Evolutionary conservation across 257 asterid species (phyloP).

Genomic region (Rehmannia glutinosa): DNA sequence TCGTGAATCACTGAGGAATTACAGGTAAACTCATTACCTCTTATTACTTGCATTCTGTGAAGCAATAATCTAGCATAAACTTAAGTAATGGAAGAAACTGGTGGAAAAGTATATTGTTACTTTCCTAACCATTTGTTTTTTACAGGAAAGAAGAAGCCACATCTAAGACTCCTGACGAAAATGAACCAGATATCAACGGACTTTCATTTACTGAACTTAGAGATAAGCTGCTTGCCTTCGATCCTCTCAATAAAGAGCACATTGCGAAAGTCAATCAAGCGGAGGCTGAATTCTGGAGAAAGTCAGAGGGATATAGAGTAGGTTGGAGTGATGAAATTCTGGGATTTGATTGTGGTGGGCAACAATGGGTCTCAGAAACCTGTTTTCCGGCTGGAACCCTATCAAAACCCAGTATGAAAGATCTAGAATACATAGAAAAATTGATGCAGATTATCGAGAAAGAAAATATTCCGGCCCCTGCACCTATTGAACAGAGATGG

Average conservation of each 20-base stretch:
- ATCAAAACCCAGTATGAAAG: constrained; percentile 82
- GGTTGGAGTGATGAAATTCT: constrained; percentile 98
- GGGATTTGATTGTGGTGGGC: constrained; percentile 99
- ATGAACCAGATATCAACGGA: constrained; percentile 50
- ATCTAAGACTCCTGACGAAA: constrained; percentile 30
- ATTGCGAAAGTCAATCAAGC: constrained; percentile 71
- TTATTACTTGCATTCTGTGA: no score
- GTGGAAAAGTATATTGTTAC: neutral
- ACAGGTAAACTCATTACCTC: constrained; percentile 45
- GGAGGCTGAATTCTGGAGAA: constrained; percentile 96
- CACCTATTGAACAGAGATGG: constrained; percentile 99
- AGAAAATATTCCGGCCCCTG: constrained; percentile 88
- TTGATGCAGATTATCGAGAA: constrained; percentile 61
- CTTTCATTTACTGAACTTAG: constrained; percentile 87
- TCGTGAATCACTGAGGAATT: constrained; percentile 49
- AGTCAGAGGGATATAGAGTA: constrained; percentile 87
- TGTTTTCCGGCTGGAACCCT: constrained; percentile 95
- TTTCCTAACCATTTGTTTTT: constrained; percentile 13
- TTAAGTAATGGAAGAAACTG: neutral
- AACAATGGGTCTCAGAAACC: constrained; percentile 96
- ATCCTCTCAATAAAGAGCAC: constrained; percentile 84
- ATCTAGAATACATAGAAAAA: constrained; percentile 78
- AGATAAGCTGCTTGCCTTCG: constrained; percentile 80
- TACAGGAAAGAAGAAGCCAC: constrained; percentile 43
- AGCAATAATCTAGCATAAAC: neutral